Base-by-base conservation (phyloP, 805 yeast genomes). In the Suhomyces kilbournensis region DNA sequence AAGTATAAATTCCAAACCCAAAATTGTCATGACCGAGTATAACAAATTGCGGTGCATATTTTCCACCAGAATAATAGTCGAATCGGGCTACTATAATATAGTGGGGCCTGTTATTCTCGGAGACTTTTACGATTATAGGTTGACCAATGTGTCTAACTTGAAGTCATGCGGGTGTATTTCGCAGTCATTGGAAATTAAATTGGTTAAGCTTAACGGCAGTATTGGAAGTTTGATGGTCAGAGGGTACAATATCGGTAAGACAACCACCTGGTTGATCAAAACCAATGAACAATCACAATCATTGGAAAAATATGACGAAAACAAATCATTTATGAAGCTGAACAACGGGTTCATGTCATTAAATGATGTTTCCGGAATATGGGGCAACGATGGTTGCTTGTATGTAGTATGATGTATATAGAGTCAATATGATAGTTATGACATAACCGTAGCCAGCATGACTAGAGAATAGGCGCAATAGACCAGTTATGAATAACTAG, bases 311-410 rank as follows among this genome's bases (percentile, higher is more conserved):
- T 56, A 47, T 26, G 44, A 77, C 2, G 58, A 66, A 4, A 74
- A 68, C 32, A 49, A 60, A 1, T 51, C 58, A 4, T 66, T 69
- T 9, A 53, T 71, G 43, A 58, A 63, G 17, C 48, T 35, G 40
- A 58, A 56, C 14, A 72, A 72, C 30, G 79, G 66, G 4, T 84
- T 77, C 67, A 70, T 75, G 68, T 67, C 71, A 9, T 54, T 73
- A 20, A 71, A 79, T 3, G 79, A 78, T 5, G 69, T 84, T 0
- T 60, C 57, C 34, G 91, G 90, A 0, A 72, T 74, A 35, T 85
- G 85, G 77, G 92, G 90, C 12, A 71, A 66, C 26, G 93, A 87
- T 65, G 92, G 92, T 2, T 86, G 92, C 62, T 76, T 87, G 53
- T 87, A 86, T 63, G 76, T 74, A 49, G 42, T 57, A 46, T 48